Base-by-base conservation (phyloP, 495 filamentous ascomycete genomes). In the Xylaria flabelliformis region DNA sequence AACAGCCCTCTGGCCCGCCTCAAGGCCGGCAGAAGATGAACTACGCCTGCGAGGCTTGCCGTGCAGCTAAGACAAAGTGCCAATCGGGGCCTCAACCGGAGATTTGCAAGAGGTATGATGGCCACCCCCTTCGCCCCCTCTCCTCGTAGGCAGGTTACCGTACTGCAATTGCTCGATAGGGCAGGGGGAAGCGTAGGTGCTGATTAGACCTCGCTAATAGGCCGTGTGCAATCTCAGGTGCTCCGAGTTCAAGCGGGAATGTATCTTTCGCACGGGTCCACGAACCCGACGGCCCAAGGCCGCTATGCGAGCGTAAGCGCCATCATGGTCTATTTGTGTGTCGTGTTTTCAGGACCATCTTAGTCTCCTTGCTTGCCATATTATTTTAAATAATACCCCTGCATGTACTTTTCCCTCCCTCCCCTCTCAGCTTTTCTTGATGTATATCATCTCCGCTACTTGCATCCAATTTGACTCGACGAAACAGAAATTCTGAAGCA, bases 11-110 rank as follows among this genome's bases (percentile, higher is more conserved):
- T 32, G 36, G 34, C 65, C 36, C 58, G 41, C 51, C 62, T 19
- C 70, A 72, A 2, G 48, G 53, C 41, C 39, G 73, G 42, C 70
- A 65, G 50, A 77, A 83, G 65, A 78, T 84, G 64, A 77, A 77
- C 44, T 82, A 83, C 70, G 84, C 84, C 32, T 86, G 84, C 44
- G 84, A 85, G 71, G 83, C 84, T 0, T 86, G 84, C 70, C 76
- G 84, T 58, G 77, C 74, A 19, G 82, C 83, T 44, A 86, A 86
- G 74, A 73, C 85, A 3, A 84, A 81, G 63, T 86, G 84, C 71
- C 83, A 84, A 70, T 72, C 80, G 3, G 82, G 81, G 39, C 73
- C 75, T 17, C 81, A 84, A 66, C 70, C 80, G 19, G 81, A 80
- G 9, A 84, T 85, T 51, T 86, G 84, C 74, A 83, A 81, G 74